These are phyloP conservation scores for Trichoderma orchidacearum DNA, from an alignment of 495 filamentous ascomycete genomes.

Conservation along the genomic window DNA sequence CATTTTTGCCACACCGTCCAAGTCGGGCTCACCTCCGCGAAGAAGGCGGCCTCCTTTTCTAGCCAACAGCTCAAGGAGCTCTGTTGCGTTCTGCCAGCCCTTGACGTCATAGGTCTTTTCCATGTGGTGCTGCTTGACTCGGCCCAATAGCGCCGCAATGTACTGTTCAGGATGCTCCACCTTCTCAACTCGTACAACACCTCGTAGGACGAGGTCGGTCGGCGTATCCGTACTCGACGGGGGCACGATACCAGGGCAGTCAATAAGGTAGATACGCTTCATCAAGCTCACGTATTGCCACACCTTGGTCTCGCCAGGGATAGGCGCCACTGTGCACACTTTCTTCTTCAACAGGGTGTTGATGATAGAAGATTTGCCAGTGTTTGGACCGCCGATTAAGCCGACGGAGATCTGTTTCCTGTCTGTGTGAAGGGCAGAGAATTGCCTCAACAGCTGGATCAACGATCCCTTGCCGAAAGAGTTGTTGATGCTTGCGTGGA, in stretches of 20 bases:
- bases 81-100: constrained; percentile 55
- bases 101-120: constrained; percentile 86
- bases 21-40: constrained; percentile 67
- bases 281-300: constrained; percentile 98
- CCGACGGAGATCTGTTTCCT: constrained; percentile 87
- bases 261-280: constrained; percentile 93
- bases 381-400: constrained; percentile 71
- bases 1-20: constrained; percentile 78
- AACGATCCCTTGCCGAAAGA: constrained; percentile 75
- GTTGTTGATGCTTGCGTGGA: constrained; percentile 86
- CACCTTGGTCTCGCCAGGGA: constrained; percentile 90
- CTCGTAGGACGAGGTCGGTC: constrained; percentile 80
- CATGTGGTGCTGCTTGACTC: constrained; percentile 73
- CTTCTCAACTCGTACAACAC: constrained; percentile 87
- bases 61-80: constrained; percentile 78
- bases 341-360: constrained; percentile 87
- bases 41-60: constrained; percentile 77
- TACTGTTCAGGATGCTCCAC: constrained; percentile 94
- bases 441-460: constrained; percentile 76
- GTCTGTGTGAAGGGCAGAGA: constrained; percentile 77
- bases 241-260: constrained; percentile 92
- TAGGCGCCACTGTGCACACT: constrained; percentile 87
- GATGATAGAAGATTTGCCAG: constrained; percentile 86
- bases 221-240: constrained; percentile 69
- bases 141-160: constrained; percentile 66